These are phyloP conservation scores for Ganoderma meredithae DNA, from an alignment of 1,284 basidiomycete genomes.

Conservation along the genomic window DNA sequence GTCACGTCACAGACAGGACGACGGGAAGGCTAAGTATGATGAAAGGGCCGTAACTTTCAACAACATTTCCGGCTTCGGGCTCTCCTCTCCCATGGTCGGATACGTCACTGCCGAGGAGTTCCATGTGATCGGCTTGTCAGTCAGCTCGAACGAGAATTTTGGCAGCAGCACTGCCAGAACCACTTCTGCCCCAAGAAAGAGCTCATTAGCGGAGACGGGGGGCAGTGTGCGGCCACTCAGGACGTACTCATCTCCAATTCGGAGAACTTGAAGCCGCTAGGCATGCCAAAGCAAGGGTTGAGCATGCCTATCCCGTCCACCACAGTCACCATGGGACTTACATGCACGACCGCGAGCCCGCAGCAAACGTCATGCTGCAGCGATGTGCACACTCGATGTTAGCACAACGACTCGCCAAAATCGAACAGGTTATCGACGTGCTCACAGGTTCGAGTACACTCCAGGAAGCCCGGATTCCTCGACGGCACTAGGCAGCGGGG, in stretches of 20 bases:
- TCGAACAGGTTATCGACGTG: no score
- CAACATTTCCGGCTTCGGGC: conserved; percentile 29
- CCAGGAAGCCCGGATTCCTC: conserved; percentile 14
- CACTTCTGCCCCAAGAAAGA: conserved; percentile 19
- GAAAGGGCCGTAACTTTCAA: conserved; percentile 22
- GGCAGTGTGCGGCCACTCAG: background rate
- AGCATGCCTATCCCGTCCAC: background rate
- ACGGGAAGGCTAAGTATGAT: background rate
- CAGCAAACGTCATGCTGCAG: conserved; percentile 9
- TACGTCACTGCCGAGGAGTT: conserved; percentile 31
- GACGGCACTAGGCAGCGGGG: conserved; percentile 4
- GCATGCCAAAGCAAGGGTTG: background rate
- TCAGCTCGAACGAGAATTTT: conserved; percentile 20
- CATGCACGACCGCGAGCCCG: conserved; percentile 8
- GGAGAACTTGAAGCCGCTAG: conserved; percentile 12
- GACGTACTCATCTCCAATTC: conserved; percentile 12
- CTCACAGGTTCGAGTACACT: conserved; percentile 16
- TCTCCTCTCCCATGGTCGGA: conserved; percentile 33
- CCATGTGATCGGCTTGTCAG: conserved; percentile 33
- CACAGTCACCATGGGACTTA: background rate
- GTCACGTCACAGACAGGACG: no score
- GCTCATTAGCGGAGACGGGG: no score
- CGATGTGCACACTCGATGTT: background rate
- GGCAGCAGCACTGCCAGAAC: conserved; percentile 22
- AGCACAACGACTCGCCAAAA: background rate